These are phyloP conservation scores for Pneumocystis wakefieldiae DNA, from an alignment of 1,139 yeast genomes.

Conservation along the genomic window DNA sequence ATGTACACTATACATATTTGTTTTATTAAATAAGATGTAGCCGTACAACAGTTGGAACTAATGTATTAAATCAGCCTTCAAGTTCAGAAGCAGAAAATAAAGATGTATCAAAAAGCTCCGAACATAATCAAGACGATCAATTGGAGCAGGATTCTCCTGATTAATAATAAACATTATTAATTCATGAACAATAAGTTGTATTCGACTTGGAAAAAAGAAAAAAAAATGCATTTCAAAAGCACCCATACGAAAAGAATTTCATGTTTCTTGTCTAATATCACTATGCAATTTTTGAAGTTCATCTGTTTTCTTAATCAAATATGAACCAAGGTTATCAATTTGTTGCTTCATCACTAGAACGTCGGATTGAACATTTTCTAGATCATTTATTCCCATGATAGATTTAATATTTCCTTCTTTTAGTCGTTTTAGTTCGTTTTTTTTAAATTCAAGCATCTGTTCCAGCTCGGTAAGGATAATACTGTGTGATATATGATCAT, in stretches of 20 bases:
- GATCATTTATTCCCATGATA: slow-evolving; percentile 10
- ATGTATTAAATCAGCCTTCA: background rate
- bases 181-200: background rate
- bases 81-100: background rate
- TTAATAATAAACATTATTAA: background rate
- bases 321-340: slow-evolving; percentile 35
- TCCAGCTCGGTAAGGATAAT: slow-evolving; percentile 48
- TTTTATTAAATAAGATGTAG: background rate
- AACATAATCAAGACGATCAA: background rate
- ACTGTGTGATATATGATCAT: background rate
- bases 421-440: slow-evolving; percentile 30
- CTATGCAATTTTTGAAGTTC: slow-evolving; percentile 36
- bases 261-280: slow-evolving; percentile 26
- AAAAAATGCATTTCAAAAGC: background rate
- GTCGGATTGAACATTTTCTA: slow-evolving; percentile 34
- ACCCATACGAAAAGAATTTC: no score
- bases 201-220: background rate
- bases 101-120: background rate
- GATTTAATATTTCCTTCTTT: slow-evolving; percentile 12
- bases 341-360: slow-evolving; percentile 51
- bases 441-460: slow-evolving; percentile 63
- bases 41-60: background rate
- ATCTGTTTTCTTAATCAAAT: slow-evolving; percentile 34
- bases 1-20: background rate
- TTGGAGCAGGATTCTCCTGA: background rate